These are phyloP conservation scores for Magnolia kwangsiensis DNA, from an alignment of 164 flowering plant genomes.

Conservation along the genomic window DNA sequence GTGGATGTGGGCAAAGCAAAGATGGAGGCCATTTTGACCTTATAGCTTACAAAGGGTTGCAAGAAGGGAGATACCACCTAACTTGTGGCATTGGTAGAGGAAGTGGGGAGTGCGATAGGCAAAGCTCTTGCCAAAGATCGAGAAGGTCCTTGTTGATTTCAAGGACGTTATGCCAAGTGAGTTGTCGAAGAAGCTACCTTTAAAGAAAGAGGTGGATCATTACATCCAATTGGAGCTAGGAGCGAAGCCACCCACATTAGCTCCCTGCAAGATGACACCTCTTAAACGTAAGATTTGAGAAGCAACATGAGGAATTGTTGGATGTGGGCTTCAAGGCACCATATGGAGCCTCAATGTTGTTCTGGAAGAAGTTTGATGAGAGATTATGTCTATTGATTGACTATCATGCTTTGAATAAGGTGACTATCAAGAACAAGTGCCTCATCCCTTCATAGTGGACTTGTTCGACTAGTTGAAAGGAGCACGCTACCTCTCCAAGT, in stretches of 20 bases:
- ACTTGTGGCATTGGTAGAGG: not conserved
- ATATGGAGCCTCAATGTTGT: conserved; percentile 5
- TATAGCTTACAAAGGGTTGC: not conserved
- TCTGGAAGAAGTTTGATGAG: conserved; percentile 8
- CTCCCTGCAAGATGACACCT: not conserved
- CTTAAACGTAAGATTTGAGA: not conserved
- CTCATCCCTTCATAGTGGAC: not conserved
- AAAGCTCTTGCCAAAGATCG: not conserved
- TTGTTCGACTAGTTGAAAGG: not conserved
- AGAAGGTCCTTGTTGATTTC: not conserved
- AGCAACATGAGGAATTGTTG: conserved; percentile 1
- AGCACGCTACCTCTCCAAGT: conserved; percentile 3
- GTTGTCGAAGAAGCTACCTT: not conserved
- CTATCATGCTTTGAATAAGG: conserved; percentile 8
- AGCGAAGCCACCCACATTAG: not conserved
- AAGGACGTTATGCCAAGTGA: conserved; percentile 2
- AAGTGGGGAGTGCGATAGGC: not conserved
- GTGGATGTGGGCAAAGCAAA: not conserved
- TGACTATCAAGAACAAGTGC: conserved; percentile 13
- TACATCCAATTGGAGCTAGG: not conserved
- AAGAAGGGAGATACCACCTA: not conserved
- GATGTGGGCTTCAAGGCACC: conserved; percentile 9
- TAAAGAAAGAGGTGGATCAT: not conserved
- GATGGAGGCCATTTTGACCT: not conserved
- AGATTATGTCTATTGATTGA: not conserved